Evolutionary conservation across 345 rosid species (phyloP).

Genomic region (Eucalyptus cladocalyx): DNA sequence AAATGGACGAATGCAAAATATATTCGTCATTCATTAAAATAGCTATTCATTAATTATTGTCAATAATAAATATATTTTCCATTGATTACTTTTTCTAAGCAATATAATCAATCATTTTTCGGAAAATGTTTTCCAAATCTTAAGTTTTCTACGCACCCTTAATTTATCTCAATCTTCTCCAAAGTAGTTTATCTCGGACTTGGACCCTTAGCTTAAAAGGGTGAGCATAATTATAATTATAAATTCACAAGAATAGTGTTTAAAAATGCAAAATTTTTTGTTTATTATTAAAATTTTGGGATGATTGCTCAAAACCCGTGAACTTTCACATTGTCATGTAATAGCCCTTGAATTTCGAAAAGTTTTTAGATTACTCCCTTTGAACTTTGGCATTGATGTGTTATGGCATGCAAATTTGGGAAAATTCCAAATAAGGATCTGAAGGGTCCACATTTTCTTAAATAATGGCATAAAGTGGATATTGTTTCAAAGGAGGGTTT

Average conservation of each 20-base stretch:
- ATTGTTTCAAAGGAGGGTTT: no score
- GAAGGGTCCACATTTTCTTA: no score
- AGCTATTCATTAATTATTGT: no score
- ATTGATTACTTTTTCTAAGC: no score
- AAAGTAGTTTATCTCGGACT: not conserved
- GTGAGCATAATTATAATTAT: no score
- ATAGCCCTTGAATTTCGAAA: not conserved
- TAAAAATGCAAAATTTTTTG: no score
- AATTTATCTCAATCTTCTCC: not conserved
- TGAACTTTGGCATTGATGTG: not conserved
- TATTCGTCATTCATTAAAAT: rapidly evolving
- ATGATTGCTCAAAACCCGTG: not conserved
- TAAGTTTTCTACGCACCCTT: no score
- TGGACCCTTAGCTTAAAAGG: not conserved
- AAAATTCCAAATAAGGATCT: rapidly evolving
- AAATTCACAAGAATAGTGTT: not conserved
- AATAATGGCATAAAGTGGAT: rapidly evolving
- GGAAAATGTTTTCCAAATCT: no score
- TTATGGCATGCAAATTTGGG: not conserved
- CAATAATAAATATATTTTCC: rapidly evolving
- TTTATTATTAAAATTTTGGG: not conserved
- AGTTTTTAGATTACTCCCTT: rapidly evolving
- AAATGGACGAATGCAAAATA: no score
- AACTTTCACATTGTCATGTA: not conserved
- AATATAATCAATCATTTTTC: no score